Conservation (phyloP, 352 stramenopile species). For the Phytopythium vexans region DNA sequence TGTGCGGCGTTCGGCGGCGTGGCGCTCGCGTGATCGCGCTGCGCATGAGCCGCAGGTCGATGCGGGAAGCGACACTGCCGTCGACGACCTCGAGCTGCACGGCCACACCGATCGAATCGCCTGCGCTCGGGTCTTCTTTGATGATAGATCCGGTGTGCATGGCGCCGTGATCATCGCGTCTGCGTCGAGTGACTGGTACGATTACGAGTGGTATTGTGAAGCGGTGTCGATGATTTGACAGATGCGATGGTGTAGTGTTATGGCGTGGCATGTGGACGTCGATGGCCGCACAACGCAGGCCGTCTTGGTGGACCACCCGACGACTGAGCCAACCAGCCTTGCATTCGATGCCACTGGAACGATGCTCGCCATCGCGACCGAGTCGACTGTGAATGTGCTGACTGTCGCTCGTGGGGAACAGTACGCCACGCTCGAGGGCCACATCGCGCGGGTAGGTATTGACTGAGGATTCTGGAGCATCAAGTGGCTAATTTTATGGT, state of each 20-base stretch:
- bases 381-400: conserved; percentile 52
- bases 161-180: conserved; percentile 38
- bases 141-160: conserved; percentile 1
- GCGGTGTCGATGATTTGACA: background rate
- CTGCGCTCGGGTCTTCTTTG: conserved; percentile 25
- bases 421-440: conserved; percentile 65
- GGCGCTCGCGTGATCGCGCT: background rate
- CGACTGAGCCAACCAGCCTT: conserved; percentile 37
- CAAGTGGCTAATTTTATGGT: background rate
- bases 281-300: conserved; percentile 21
- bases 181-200: conserved; percentile 63
- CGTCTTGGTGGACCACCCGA: conserved; percentile 39
- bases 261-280: conserved; percentile 57
- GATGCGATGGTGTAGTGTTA: conserved; percentile 27
- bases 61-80: conserved; percentile 4
- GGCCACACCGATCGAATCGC: conserved; percentile 45
- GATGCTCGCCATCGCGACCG: conserved; percentile 49
- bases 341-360: conserved; percentile 66
- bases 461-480: background rate
- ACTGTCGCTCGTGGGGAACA: conserved; percentile 49
- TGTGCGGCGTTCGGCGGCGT: conserved; percentile 24
- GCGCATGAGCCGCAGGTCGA: conserved; percentile 19
- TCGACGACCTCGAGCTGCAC: conserved; percentile 44
- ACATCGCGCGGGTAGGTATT: conserved; percentile 46
- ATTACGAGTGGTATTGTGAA: background rate